Evolutionary conservation across 2,329 filamentous ascomycete genomes (phyloP).

Genomic region (Metarhizium robertsii): DNA sequence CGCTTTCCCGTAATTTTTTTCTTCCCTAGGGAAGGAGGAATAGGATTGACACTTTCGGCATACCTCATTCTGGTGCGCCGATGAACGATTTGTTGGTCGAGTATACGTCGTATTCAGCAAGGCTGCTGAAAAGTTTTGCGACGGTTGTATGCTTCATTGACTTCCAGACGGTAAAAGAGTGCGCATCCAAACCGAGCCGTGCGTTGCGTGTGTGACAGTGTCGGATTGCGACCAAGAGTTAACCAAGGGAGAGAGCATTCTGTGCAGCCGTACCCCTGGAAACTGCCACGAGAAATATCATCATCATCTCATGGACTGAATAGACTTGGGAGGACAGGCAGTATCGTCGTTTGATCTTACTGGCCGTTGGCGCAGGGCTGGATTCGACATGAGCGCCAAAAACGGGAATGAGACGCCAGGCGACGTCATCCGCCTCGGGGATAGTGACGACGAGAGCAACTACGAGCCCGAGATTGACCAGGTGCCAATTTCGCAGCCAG

Average conservation of each 20-base stretch:
- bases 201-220: too few species aligned
- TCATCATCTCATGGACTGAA: background rate
- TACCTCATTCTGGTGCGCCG: background rate
- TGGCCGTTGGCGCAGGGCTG: background rate
- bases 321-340: background rate
- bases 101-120: background rate
- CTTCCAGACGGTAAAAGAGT: background rate
- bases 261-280: background rate
- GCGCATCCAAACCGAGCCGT: background rate
- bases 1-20: background rate
- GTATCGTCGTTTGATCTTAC: background rate
- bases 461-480: slow-evolving; percentile 1
- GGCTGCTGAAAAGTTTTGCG: background rate
- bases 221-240: too few species aligned
- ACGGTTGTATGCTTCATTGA: too few species aligned
- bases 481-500: background rate
- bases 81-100: background rate
- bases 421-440: slow-evolving; percentile 3
- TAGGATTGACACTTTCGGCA: background rate
- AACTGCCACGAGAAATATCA: background rate
- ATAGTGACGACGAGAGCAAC: slow-evolving; percentile 2
- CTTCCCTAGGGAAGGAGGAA: background rate
- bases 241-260: background rate
- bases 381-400: background rate
- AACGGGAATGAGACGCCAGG: background rate